These are phyloP conservation scores for Xylaria sp. DNA, from an alignment of 2,329 filamentous ascomycete genomes.

Conservation along the genomic window DNA sequence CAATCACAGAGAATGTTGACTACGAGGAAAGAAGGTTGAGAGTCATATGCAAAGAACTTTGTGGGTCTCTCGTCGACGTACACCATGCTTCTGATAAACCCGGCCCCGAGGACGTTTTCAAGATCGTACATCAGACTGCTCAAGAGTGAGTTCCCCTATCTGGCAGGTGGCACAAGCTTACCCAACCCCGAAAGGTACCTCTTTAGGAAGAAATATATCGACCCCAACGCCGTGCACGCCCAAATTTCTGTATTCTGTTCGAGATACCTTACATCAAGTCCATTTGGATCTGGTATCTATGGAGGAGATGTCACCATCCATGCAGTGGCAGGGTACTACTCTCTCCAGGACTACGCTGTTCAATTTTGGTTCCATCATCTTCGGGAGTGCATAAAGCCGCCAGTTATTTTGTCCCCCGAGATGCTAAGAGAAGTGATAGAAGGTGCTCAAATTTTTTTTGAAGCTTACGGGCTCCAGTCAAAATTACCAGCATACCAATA, in stretches of 20 bases:
- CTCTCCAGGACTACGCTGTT: constrained; percentile 20
- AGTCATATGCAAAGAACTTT: constrained; percentile 21
- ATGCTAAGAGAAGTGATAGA: neutral
- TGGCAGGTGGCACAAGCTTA: neutral
- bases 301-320: neutral
- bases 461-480: neutral
- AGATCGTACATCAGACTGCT: constrained; percentile 11
- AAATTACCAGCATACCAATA: neutral
- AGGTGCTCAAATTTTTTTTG: neutral
- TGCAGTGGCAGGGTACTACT: constrained; percentile 11
- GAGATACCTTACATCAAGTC: neutral
- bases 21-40: constrained; percentile 17
- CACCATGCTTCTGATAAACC: neutral
- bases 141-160: neutral
- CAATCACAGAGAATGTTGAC: constrained; percentile 1
- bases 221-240: neutral
- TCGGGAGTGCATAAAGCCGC: neutral
- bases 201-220: neutral
- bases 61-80: constrained; percentile 24
- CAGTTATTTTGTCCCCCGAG: neutral
- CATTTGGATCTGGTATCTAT: neutral
- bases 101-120: neutral
- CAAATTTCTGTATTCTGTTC: neutral
- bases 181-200: neutral
- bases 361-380: constrained; percentile 23